Conservation (phyloP, 805 yeast genomes). For the Candida verbasci region DNA sequence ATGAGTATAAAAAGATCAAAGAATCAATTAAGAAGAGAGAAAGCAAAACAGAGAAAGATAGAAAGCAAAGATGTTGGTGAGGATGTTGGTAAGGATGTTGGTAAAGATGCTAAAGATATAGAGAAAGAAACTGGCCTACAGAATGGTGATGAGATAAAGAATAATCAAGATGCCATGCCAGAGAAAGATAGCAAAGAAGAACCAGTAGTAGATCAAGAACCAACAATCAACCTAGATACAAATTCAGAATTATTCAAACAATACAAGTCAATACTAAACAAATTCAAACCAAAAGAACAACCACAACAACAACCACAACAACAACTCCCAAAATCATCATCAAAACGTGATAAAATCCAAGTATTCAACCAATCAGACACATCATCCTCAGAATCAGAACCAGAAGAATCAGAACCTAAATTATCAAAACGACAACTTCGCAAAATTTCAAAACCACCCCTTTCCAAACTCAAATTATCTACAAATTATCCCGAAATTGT, state of each 20-base stretch:
- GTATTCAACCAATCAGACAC: background rate
- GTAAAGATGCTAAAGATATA: too few relatives aligned
- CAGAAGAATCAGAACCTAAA: slow-evolving; percentile 13
- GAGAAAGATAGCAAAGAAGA: background rate
- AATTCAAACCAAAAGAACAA: slow-evolving; percentile 6
- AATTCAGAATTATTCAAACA: slow-evolving; percentile 13
- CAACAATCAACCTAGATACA: slow-evolving; percentile 1
- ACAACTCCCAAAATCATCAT: background rate
- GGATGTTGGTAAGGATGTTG: too few relatives aligned
- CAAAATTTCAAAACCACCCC: slow-evolving; percentile 52
- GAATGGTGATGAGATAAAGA: too few relatives aligned
- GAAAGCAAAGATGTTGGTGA: slow-evolving; percentile 9
- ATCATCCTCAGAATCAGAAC: slow-evolving; percentile 19
- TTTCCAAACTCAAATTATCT: slow-evolving; percentile 62
- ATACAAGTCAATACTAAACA: slow-evolving; percentile 18
- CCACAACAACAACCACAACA: slow-evolving; percentile 1
- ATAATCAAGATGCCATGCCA: too few relatives aligned
- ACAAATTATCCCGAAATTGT: slow-evolving; percentile 65
- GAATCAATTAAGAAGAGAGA: slow-evolving; percentile 51
- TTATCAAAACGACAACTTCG: slow-evolving; percentile 45
- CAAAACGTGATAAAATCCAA: slow-evolving; percentile 3
- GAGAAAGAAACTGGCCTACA: background rate
- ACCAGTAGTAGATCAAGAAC: background rate
- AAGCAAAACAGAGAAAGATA: slow-evolving; percentile 34
- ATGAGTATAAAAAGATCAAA: slow-evolving; percentile 39